A percentile compares a stretch with the other conserved stretches of the same genome.
These are phyloP conservation scores for Pterulicium gracile DNA, from an alignment of 1,284 basidiomycete species.

Conservation along the genomic window DNA sequence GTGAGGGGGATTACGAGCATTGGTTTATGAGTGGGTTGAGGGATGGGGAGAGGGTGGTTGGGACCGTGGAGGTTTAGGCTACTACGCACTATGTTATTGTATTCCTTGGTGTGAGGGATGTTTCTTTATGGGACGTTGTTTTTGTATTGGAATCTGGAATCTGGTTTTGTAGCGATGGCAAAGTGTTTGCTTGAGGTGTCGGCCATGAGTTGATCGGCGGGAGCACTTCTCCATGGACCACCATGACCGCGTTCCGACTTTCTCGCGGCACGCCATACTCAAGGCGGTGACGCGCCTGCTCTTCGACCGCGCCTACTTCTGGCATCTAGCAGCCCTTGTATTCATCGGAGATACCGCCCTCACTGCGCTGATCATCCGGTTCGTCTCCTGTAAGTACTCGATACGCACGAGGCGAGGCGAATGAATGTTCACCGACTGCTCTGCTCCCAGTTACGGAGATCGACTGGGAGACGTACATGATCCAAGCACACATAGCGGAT, in stretches of 20 bases:
- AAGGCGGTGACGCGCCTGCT: slow-evolving; percentile 28
- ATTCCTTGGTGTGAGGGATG: too few relatives aligned
- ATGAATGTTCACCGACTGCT: slow-evolving; percentile 10
- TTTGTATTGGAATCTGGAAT: too few relatives aligned
- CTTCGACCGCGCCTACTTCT: slow-evolving; percentile 54
- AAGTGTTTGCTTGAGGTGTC: too few relatives aligned
- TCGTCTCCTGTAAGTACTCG: slow-evolving; percentile 63
- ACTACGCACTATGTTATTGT: too few relatives aligned
- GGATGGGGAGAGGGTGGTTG: slow-evolving; percentile 25
- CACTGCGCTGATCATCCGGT: slow-evolving; percentile 68
- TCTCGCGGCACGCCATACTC: too few relatives aligned
- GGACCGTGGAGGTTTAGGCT: slow-evolving; percentile 8
- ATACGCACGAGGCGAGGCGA: slow-evolving; percentile 6
- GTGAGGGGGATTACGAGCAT: slow-evolving; percentile 31
- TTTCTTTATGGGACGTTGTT: too few relatives aligned
- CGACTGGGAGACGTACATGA: slow-evolving; percentile 91
- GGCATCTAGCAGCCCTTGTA: slow-evolving; percentile 49
- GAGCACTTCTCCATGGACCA: too few relatives aligned
- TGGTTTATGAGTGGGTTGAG: slow-evolving; percentile 36
- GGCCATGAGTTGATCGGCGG: too few relatives aligned
- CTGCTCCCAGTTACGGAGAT: slow-evolving; percentile 81
- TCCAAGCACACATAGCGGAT: slow-evolving; percentile 73
- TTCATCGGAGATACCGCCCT: slow-evolving; percentile 65
- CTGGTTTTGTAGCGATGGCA: too few relatives aligned
- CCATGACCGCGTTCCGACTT: too few relatives aligned